These are phyloP conservation scores for Fraxinus floribunda DNA, from an alignment of 305 asterid species.

Conservation along the genomic window DNA sequence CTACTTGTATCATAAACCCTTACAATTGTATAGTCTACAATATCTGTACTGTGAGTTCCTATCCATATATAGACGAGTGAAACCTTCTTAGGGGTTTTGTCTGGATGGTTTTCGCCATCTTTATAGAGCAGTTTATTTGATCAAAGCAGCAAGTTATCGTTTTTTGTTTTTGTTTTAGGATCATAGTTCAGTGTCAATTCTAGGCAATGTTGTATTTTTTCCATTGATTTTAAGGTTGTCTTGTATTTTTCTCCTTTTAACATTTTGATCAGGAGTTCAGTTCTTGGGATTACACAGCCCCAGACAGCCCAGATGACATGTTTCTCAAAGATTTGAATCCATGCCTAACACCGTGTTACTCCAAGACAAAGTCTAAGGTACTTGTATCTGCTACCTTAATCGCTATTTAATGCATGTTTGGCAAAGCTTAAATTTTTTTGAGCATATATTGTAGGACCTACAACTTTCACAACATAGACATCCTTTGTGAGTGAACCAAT, in stretches of 20 bases:
- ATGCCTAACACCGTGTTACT: conserved; percentile 76
- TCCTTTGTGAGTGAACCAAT: not conserved
- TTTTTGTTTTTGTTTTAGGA: not conserved
- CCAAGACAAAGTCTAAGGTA: conserved; percentile 73
- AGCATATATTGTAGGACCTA: too few relatives aligned
- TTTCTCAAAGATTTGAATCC: conserved; percentile 82
- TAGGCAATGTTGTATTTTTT: not conserved
- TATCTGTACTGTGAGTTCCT: too few relatives aligned
- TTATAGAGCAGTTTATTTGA: not conserved
- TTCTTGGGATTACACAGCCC: conserved; percentile 61
- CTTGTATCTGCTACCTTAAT: not conserved
- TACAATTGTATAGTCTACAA: not conserved
- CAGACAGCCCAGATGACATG: conserved; percentile 81
- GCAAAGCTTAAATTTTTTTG: too few relatives aligned
- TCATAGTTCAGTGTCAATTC: not conserved
- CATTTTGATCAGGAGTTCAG: conserved; percentile 63
- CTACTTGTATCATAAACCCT: not conserved
- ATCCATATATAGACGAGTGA: too few relatives aligned
- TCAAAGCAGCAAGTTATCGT: too few relatives aligned
- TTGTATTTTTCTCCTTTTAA: not conserved
- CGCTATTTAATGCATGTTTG: not conserved
- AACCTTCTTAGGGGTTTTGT: too few relatives aligned
- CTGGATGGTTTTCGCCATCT: not conserved
- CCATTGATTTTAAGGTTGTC: not conserved
- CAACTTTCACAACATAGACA: not conserved